phyloP scores from a whole-genome alignment of 306 rosid species.

The Leucaena leucocephala region DNA sequence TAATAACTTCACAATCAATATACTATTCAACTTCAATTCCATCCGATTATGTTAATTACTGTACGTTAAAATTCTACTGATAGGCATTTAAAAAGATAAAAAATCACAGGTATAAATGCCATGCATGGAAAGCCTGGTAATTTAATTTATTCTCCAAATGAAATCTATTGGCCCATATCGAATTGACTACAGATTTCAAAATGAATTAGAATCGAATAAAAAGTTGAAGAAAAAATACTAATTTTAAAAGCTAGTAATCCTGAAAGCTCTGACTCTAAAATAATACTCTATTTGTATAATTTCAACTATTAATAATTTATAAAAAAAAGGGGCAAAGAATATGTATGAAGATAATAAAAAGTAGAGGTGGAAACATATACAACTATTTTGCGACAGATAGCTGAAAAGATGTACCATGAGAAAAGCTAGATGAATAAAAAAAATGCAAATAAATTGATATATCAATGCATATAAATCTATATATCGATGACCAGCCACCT shows the following conservation, averaged over 20 bases:
- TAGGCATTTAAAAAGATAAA: background rate
- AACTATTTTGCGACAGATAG: background rate
- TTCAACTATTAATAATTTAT: background rate
- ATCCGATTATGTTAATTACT: conserved; percentile 4
- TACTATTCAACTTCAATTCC: background rate
- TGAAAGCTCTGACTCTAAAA: background rate
- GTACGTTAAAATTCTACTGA: conserved; percentile 1
- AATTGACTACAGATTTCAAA: background rate
- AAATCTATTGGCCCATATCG: conserved; percentile 1
- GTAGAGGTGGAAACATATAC: background rate
- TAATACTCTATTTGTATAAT: background rate
- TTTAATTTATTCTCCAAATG: conserved; percentile 17
- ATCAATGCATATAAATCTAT: no score
- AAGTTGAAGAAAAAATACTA: conserved; percentile 13
- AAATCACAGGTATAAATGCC: conserved; percentile 11
- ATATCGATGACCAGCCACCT: no score
- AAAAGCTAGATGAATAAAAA: background rate
- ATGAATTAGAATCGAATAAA: background rate
- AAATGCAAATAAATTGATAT: background rate
- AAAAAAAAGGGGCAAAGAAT: background rate
- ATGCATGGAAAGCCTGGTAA: background rate
- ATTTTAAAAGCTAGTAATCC: background rate
- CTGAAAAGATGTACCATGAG: background rate
- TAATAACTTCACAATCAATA: background rate
- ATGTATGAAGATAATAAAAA: background rate